Conservation (phyloP, 163 green algal genomes). For the Scenedesmus sp. region DNA sequence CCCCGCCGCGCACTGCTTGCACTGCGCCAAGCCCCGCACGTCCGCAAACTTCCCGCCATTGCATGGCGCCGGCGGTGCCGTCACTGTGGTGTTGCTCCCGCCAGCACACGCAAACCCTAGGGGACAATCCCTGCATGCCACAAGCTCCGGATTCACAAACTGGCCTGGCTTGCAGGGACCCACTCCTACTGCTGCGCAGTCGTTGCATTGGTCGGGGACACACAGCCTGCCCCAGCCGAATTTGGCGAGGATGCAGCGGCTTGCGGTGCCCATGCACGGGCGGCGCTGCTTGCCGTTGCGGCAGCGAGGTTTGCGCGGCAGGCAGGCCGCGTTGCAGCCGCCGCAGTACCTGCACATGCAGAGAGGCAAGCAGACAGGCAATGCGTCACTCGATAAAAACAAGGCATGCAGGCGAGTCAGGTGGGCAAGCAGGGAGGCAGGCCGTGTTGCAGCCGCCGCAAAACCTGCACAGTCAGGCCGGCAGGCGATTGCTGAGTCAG, state of each 20-base stretch:
- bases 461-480: too few relatives aligned
- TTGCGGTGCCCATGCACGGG: background rate
- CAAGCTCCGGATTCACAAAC: background rate
- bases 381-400: too few relatives aligned
- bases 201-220: slow-evolving; percentile 30
- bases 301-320: background rate
- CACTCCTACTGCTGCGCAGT: background rate
- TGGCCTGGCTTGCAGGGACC: slow-evolving; percentile 4
- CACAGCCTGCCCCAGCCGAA: background rate
- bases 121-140: background rate
- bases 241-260: slow-evolving; percentile 18
- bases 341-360: too few relatives aligned
- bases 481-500: too few relatives aligned
- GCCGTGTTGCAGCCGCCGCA: too few relatives aligned
- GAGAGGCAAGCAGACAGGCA: too few relatives aligned
- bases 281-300: background rate
- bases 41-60: slow-evolving; percentile 9
- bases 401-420: too few relatives aligned
- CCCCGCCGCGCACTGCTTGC: background rate
- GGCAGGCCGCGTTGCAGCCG: too few relatives aligned
- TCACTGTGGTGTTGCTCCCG: background rate
- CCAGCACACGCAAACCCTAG: background rate
- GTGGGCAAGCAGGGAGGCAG: too few relatives aligned
- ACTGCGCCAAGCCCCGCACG: background rate
- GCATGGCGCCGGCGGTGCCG: slow-evolving; percentile 2